Percentiles rank a stretch among this genome's conserved stretches.
phyloP scores from a whole-genome alignment of 495 filamentous ascomycete genomes.

The Penicillium soppii region DNA sequence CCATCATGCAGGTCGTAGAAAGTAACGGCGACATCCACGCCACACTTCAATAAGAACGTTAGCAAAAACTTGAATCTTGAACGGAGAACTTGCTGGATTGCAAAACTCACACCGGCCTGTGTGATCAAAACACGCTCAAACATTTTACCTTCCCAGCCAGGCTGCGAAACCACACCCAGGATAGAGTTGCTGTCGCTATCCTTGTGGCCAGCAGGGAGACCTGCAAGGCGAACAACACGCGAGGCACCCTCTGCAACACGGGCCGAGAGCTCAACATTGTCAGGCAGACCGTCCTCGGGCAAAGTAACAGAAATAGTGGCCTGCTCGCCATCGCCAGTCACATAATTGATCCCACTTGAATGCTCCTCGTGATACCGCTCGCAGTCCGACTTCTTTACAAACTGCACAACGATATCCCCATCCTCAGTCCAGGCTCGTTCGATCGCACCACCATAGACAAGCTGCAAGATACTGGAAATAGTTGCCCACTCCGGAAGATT shows the following conservation, averaged over 20 bases:
- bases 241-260: not conserved
- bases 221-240: conserved; percentile 3
- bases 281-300: not conserved
- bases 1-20: conserved; percentile 45
- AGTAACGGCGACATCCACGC: conserved; percentile 26
- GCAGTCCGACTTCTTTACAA: conserved; percentile 6
- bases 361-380: conserved; percentile 1
- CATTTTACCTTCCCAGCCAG: not conserved
- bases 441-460: conserved; percentile 45
- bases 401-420: conserved; percentile 8
- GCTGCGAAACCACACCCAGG: not conserved
- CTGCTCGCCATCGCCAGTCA: not conserved
- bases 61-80: conserved; percentile 4
- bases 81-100: not conserved
- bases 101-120: not conserved
- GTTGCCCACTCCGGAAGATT: conserved; percentile 30
- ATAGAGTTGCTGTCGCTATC: not conserved
- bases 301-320: not conserved
- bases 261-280: not conserved
- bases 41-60: not conserved
- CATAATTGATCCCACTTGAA: not conserved
- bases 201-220: not conserved
- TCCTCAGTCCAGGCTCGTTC: conserved; percentile 28
- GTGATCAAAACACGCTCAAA: conserved; percentile 3
- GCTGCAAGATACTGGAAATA: conserved; percentile 34